Conservation (phyloP, 2,329 filamentous ascomycete genomes). For the Ophiostoma himal-ulmi region DNA sequence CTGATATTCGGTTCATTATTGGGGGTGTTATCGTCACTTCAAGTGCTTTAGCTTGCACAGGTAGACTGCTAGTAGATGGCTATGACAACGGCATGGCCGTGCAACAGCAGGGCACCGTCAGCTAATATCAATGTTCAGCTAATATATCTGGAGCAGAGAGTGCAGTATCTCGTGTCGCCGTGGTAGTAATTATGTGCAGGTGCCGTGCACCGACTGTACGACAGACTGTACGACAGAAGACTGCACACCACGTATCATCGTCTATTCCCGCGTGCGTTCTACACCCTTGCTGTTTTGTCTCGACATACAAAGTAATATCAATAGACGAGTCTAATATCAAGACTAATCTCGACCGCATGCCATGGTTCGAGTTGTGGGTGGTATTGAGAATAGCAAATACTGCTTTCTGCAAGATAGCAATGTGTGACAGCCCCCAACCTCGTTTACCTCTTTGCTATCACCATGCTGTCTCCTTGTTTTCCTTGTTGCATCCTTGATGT, state of each 20-base stretch:
- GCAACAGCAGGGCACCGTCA: too few species aligned
- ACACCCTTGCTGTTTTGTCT: background rate
- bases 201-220: background rate
- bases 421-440: background rate
- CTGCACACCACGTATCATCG: background rate
- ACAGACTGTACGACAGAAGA: background rate
- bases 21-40: too few species aligned
- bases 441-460: background rate
- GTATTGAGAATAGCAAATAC: background rate
- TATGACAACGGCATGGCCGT: too few species aligned
- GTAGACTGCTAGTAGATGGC: too few species aligned
- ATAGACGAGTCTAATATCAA: constrained; percentile 1
- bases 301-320: background rate
- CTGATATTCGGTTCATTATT: too few species aligned
- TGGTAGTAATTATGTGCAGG: background rate
- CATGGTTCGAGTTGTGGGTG: background rate
- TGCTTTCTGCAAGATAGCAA: background rate
- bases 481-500: background rate
- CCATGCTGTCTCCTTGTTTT: background rate
- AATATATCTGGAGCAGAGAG: background rate
- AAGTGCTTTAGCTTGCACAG: too few species aligned
- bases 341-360: constrained; percentile 1
- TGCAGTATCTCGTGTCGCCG: background rate
- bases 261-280: background rate
- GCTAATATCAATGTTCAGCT: background rate